These are phyloP conservation scores for Fusarium phyllophilum DNA, from an alignment of 2,329 filamentous ascomycete species.

Conservation along the genomic window DNA sequence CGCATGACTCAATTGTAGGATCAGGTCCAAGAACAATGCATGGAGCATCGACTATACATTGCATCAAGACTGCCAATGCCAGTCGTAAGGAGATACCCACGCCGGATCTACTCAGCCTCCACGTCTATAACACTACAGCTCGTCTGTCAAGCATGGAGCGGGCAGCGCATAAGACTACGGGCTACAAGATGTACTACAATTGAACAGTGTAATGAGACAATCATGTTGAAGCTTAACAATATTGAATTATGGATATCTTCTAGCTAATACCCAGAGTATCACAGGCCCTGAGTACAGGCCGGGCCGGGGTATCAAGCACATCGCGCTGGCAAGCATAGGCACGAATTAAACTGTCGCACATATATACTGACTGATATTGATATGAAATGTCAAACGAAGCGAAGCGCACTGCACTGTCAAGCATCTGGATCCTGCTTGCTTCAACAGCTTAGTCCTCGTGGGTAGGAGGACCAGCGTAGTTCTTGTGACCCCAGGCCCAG, in stretches of 20 bases:
- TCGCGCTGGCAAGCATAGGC: background rate
- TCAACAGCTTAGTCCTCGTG: conserved; percentile 47
- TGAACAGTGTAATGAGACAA: too few species aligned
- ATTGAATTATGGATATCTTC: conserved; percentile 20
- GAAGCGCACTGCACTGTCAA: conserved; percentile 27
- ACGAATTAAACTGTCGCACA: conserved; percentile 13
- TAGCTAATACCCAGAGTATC: conserved; percentile 3
- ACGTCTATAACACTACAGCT: accelerated
- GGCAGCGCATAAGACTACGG: background rate
- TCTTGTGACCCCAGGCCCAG: conserved; percentile 22
- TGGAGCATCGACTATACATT: too few species aligned
- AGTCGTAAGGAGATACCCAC: background rate
- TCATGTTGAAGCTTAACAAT: conserved; percentile 1
- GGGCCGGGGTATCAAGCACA: conserved; percentile 27
- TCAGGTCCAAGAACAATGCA: too few species aligned
- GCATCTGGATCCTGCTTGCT: conserved; percentile 9
- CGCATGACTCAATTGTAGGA: background rate
- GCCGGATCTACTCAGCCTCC: background rate
- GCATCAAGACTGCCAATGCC: accelerated
- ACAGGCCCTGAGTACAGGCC: background rate
- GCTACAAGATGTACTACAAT: background rate
- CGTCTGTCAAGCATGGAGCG: background rate
- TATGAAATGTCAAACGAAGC: conserved; percentile 16
- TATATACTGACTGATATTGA: conserved; percentile 16
- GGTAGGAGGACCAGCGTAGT: conserved; percentile 41